Evolutionary conservation across 257 asterid species (phyloP).

Genomic region (Thymus mandschuricus): DNA sequence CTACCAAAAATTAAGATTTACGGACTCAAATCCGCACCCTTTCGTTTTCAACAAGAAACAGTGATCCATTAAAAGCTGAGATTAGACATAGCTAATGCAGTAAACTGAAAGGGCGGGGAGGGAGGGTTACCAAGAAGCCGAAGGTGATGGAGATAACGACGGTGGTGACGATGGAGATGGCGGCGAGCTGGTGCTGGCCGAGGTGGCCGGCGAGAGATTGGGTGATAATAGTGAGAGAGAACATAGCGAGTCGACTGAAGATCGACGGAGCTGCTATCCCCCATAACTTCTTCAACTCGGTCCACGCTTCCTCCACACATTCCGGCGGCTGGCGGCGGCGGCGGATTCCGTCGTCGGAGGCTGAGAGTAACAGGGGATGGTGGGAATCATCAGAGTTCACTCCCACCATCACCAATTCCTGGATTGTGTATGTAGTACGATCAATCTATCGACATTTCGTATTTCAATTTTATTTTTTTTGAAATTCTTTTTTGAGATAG

Average conservation of each 20-base stretch:
- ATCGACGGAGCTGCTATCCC: constrained; percentile 57
- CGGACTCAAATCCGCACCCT: constrained; percentile 1
- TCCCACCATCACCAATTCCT: constrained; percentile 9
- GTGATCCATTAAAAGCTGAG: neutral
- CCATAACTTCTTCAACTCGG: constrained; percentile 55
- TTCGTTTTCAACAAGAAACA: neutral
- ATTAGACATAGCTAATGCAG: neutral
- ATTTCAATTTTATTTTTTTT: too few species aligned
- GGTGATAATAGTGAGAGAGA: constrained; percentile 53
- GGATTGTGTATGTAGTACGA: neutral
- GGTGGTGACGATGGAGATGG: constrained; percentile 65
- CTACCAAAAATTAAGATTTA: neutral
- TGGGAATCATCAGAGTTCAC: neutral
- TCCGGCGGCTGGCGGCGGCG: neutral
- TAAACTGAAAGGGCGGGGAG: neutral
- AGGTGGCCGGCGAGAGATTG: constrained; percentile 64
- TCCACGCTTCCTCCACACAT: constrained; percentile 31
- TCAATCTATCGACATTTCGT: too few species aligned
- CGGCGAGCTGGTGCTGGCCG: constrained; percentile 50
- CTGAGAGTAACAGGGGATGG: constrained; percentile 17
- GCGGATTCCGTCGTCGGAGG: neutral
- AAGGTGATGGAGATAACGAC: constrained; percentile 57
- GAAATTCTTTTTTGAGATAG: too few species aligned
- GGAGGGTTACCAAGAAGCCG: constrained; percentile 55
- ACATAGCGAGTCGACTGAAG: constrained; percentile 58